A percentile compares a stretch with the other conserved stretches of the same genome.
These are phyloP conservation scores for Xylaria cubensis DNA, from an alignment of 495 filamentous ascomycete genomes.

Conservation along the genomic window DNA sequence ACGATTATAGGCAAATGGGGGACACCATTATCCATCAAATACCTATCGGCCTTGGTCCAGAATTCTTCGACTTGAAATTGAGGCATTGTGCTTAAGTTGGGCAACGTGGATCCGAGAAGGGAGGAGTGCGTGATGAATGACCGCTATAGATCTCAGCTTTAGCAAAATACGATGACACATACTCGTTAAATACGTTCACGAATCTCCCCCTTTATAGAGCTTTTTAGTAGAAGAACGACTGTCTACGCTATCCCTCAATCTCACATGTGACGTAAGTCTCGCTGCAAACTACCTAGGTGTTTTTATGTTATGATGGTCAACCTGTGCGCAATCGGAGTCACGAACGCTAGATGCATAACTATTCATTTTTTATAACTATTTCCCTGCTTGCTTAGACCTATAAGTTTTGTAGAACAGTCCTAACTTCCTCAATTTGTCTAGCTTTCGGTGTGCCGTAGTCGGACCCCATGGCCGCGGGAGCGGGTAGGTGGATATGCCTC, in stretches of 20 bases:
- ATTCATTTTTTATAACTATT: no score
- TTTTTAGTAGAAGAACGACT: neutral
- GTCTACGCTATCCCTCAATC: neutral
- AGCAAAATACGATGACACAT: neutral
- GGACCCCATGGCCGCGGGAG: no score
- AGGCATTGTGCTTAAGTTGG: neutral
- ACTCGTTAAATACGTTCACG: neutral
- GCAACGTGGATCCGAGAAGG: neutral
- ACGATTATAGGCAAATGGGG: slow-evolving; percentile 30
- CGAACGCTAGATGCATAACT: no score
- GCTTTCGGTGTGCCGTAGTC: no score
- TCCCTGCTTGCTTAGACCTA: no score
- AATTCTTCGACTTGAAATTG: slow-evolving; percentile 18
- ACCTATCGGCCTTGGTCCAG: slow-evolving; percentile 20
- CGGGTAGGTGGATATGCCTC: no score
- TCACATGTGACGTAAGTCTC: neutral
- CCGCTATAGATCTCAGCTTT: neutral
- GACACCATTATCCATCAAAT: slow-evolving; percentile 34
- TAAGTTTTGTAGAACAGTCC: no score
- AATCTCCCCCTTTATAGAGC: neutral
- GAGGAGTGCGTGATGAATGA: neutral
- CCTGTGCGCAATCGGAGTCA: no score
- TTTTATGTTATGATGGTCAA: no score
- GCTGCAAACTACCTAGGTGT: neutral
- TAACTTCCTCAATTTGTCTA: no score